Evolutionary conservation across 2,329 filamentous ascomycete genomes (phyloP).

Genomic region (Aspergillus novofumigatus): DNA sequence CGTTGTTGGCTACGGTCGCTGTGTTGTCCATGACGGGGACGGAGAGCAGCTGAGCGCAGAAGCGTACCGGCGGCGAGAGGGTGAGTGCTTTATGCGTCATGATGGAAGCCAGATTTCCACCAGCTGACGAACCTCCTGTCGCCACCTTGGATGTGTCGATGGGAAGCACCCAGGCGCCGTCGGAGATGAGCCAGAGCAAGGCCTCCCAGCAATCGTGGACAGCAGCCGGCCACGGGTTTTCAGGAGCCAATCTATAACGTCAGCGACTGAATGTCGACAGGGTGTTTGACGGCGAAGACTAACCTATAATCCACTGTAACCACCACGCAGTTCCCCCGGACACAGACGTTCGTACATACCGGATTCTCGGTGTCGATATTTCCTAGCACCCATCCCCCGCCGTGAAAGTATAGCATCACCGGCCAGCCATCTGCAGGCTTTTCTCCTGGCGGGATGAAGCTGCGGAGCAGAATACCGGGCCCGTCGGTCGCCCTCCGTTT

Average conservation of each 20-base stretch:
- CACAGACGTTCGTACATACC: slow-evolving; percentile 53
- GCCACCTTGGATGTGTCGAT: slow-evolving; percentile 45
- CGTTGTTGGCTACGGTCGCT: slow-evolving; percentile 42
- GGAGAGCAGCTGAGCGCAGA: slow-evolving; percentile 50
- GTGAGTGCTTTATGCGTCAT: slow-evolving; percentile 50
- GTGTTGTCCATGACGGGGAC: slow-evolving; percentile 59
- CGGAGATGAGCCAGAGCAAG: slow-evolving; percentile 46
- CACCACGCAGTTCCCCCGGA: slow-evolving; percentile 49
- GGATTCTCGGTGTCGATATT: slow-evolving; percentile 57
- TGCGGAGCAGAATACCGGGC: slow-evolving; percentile 46
- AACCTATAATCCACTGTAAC: slow-evolving; percentile 55
- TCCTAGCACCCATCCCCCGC: slow-evolving; percentile 57
- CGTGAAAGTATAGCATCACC: slow-evolving; percentile 54
- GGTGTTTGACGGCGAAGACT: slow-evolving; percentile 4
- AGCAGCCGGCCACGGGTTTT: slow-evolving; percentile 54
- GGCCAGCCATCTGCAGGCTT: slow-evolving; percentile 50
- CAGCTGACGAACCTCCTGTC: slow-evolving; percentile 50
- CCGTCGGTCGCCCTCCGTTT: slow-evolving; percentile 45
- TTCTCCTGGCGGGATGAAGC: slow-evolving; percentile 48
- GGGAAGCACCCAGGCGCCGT: slow-evolving; percentile 32
- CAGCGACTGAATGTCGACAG: neutral
- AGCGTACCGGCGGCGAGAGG: slow-evolving; percentile 36
- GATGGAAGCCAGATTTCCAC: slow-evolving; percentile 50
- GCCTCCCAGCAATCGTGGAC: slow-evolving; percentile 56
- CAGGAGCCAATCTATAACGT: slow-evolving; percentile 49